Evolutionary conservation across 306 rosid species (phyloP), one percentile per base, ranked within the genome.

Genomic region (Castanopsis chinensis): DNA sequence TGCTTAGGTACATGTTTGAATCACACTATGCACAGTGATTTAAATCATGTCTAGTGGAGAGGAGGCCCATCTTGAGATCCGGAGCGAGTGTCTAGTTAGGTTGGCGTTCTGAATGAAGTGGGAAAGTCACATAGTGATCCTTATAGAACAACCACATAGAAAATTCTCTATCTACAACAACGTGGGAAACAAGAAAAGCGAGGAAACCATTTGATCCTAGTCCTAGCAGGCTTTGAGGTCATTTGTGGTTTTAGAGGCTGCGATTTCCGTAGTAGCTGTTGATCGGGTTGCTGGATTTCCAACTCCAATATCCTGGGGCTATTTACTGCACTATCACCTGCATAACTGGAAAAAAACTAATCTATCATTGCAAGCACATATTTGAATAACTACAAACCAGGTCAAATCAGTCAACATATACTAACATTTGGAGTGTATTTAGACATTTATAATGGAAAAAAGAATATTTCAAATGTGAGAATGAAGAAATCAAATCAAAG

Each of bases 301-400:
- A 75, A 73, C 8, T 75, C 82, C 63, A 54, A 23, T 41, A 61
- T 71, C 68, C 10, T 55, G 51, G 83, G 63, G 72, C 83, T 78
- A 14, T 9, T 71, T 82, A 79, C 80, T 82, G 65, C 90, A 74
- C 80, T 82, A n/a, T 85, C 86, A n/a, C 65, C 21, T 7, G 80
- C 63, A 77, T 88, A 88, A 68, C 94, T 89, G 83, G 74, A 58
- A 78, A 23, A 25, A 72, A 56, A 57, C 45, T 23, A 78, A 45
- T 21, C 23, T 73, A 32, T 49, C 57, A 59, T 15, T 73, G 6
- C 64, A 77, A 70, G 43, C 28, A 5, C 61, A 35, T 54, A 61
- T 15, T 32, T 49, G 69, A 70, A 53, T 41, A 41, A 41, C 51
- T 19, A 53, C 76, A 43, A 55, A 49, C 53, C 1, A 49, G 1